Conservation (phyloP, 2,329 filamentous ascomycete species). For the Colletotrichum sp. region DNA sequence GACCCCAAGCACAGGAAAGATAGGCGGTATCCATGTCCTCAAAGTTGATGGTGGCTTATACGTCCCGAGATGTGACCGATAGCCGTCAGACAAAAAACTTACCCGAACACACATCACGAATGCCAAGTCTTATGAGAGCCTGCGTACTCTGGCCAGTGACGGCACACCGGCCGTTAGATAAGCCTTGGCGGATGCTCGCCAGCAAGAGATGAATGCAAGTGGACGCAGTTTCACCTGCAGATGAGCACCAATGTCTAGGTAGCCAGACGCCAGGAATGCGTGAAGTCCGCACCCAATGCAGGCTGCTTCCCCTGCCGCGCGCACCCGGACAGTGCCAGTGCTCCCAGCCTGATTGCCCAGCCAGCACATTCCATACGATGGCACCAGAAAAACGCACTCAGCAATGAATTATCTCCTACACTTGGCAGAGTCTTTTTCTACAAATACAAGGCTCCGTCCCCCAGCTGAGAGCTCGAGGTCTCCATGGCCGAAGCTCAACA, state of each 20-base stretch:
- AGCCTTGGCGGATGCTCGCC: neutral
- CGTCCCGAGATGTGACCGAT: no score
- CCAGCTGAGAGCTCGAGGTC: neutral
- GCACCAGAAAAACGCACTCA: neutral
- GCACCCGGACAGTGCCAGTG: no score
- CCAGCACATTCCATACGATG: constrained; percentile 3
- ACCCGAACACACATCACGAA: no score
- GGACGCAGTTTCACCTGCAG: neutral
- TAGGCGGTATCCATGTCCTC: no score
- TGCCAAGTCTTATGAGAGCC: no score
- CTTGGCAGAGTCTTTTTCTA: constrained; percentile 1
- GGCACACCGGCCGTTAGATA: no score
- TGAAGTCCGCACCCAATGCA: neutral
- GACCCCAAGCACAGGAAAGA: no score
- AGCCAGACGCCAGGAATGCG: neutral
- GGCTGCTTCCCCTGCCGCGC: neutral
- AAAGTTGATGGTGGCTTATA: no score
- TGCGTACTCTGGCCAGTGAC: no score
- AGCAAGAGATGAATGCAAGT: neutral
- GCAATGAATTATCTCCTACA: constrained; percentile 16
- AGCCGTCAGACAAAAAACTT: no score
- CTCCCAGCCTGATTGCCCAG: neutral
- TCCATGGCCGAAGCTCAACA: neutral
- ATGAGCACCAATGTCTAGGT: neutral
- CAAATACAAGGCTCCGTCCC: constrained; percentile 8